Conservation (phyloP, 106 monocot species). For the Iris macrosiphon region DNA sequence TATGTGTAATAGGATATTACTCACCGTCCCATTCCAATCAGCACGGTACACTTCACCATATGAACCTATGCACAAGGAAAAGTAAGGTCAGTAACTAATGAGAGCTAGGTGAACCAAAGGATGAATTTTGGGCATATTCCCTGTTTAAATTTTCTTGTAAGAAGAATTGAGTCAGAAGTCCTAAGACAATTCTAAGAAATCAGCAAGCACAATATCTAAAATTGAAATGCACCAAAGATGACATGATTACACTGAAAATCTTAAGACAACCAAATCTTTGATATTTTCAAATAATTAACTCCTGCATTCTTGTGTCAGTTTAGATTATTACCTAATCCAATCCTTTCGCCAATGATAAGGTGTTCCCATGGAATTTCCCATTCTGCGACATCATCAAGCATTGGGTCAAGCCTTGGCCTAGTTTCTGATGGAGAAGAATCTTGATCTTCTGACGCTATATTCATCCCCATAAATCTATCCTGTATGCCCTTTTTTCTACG, state of each 20-base stretch:
- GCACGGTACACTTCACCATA: conserved; percentile 98
- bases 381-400: conserved; percentile 92
- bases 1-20: too few relatives aligned
- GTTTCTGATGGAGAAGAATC: conserved; percentile 30
- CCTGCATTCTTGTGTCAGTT: neutral
- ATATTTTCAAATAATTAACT: neutral
- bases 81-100: neutral
- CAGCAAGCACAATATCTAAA: too few relatives aligned
- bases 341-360: conserved; percentile 95
- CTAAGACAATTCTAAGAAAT: neutral
- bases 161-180: neutral
- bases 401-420: conserved; percentile 56
- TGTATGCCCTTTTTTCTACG: conserved; percentile 19
- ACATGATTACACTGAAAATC: neutral
- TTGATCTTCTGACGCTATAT: conserved; percentile 18
- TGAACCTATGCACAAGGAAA: conserved; percentile 57
- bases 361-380: conserved; percentile 95
- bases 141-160: neutral
- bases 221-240: too few relatives aligned
- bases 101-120: neutral
- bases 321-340: conserved; percentile 81
- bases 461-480: conserved; percentile 37
- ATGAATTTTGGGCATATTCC: too few relatives aligned
- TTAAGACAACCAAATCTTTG: too few relatives aligned
- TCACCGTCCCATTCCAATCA: conserved; percentile 98